Conservation (phyloP, 306 rosid genomes). For the Vachellia collinsii region DNA sequence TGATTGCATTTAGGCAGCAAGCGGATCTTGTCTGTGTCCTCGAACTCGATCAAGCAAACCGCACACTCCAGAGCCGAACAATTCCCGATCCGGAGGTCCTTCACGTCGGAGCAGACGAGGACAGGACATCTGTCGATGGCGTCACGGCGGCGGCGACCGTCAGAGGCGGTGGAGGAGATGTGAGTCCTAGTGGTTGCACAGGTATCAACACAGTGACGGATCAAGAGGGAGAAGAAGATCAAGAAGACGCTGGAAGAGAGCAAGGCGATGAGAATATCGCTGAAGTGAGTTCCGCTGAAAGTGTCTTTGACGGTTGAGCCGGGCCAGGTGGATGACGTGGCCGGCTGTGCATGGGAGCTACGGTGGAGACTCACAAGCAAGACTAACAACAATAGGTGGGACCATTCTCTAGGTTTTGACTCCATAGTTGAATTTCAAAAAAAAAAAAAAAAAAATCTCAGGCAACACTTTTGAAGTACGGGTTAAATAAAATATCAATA, state of each 20-base stretch:
- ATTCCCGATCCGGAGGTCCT: slow-evolving; percentile 50
- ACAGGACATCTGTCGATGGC: slow-evolving; percentile 47
- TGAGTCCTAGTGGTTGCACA: neutral
- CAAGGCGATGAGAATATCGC: neutral
- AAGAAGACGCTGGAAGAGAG: slow-evolving; percentile 13
- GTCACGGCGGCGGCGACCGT: neutral
- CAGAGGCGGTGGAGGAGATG: neutral
- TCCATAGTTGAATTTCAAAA: slow-evolving; percentile 14
- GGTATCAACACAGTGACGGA: slow-evolving; percentile 8
- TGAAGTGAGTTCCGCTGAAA: slow-evolving; percentile 21
- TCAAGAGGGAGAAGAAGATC: slow-evolving; percentile 22
- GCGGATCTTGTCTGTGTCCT: slow-evolving; percentile 47
- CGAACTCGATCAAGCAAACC: slow-evolving; percentile 61
- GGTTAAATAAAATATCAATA: neutral
- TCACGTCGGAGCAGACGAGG: slow-evolving; percentile 50
- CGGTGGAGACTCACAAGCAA: neutral
- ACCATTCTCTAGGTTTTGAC: neutral
- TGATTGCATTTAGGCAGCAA: slow-evolving; percentile 58
- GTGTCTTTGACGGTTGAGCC: neutral
- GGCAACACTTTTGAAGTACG: neutral
- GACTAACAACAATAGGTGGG: neutral
- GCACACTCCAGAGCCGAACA: slow-evolving; percentile 50
- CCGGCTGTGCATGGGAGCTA: slow-evolving; percentile 36
- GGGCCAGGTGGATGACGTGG: slow-evolving; percentile 2
- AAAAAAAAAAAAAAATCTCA: neutral